Base-by-base conservation (phyloP, 2,329 filamentous ascomycete genomes). In the Pleoardoris graminearum region DNA sequence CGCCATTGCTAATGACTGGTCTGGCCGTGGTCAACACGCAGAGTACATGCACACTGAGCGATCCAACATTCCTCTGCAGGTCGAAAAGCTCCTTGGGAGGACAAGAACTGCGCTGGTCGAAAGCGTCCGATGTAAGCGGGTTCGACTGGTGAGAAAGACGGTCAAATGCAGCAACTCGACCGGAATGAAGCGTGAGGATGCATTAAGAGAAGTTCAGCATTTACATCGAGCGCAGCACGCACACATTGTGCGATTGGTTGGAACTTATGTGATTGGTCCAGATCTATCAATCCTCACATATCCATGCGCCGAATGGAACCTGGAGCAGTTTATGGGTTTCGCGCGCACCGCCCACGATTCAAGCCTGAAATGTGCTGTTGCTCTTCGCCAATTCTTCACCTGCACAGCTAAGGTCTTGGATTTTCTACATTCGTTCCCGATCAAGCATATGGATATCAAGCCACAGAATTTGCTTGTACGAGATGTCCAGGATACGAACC, bases 401-500 rank as follows among this genome's bases (percentile, higher is more conserved):
- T 65, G 63, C 32, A 44, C 63, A 7, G 36, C 39, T 2, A 54
- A 49, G 11, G 55, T 56, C 0, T 1, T 67, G 5, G 19, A 16
- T 8, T 59, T 57, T 23, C 54, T 67, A 3, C 65, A 66, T 22
- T n/a, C 21, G 1, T 38, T 51, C 1, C 32, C 48, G 0, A 53
- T 59, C 5, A 66, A 64, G 33, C 65, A 67, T 48, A 62, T 62
- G 60, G 62, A 65, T 32, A 61, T 67, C 52, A 64, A 67, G 36
- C 65, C 65, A 0, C 47, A 60, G 29, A 67, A 66, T 21, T 37
- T 66, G 8, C 53, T 66, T 4, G 58, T 66, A 6, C 57, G 59
- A 19, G 38, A 50, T 6, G 39, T 37, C 8, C n/a, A 29, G 6
- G 21, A 43, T 6, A 5, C 7, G 5, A 11, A 27, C 19, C 43